Percentiles rank a stretch among this genome's conserved stretches.
These are phyloP conservation scores for Beta corolliflora DNA, from an alignment of 179 eudicot species.

Conservation along the genomic window DNA sequence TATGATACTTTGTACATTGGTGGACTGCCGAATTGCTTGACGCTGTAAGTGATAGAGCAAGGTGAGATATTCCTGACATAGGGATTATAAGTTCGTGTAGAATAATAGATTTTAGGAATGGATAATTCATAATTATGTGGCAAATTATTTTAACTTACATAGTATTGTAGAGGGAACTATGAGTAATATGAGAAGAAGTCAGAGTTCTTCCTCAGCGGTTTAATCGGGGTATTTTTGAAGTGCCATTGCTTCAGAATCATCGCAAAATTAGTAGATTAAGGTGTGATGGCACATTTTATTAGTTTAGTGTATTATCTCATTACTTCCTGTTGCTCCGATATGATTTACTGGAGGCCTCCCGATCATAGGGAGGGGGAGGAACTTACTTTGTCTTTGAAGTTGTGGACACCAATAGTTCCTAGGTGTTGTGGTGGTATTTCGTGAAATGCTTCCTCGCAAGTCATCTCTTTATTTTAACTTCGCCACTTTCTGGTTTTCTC, in stretches of 20 bases:
- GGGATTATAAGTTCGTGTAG: not conserved
- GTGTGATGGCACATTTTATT: not conserved
- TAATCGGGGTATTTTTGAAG: not conserved
- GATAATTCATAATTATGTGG: not conserved
- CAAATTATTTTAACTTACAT: not conserved
- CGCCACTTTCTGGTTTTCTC: not conserved
- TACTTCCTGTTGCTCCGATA: not conserved
- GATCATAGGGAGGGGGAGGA: too few species aligned
- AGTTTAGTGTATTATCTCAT: not conserved
- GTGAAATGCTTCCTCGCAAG: not conserved
- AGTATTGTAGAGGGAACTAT: not conserved
- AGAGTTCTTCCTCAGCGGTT: not conserved
- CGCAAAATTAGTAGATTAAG: not conserved
- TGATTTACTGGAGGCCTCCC: not conserved
- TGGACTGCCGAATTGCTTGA: not conserved
- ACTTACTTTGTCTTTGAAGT: not conserved
- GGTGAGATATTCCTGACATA: not conserved
- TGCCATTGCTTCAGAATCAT: not conserved
- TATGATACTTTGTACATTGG: slow-evolving; percentile 7
- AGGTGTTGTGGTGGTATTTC: not conserved
- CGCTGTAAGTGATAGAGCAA: not conserved
- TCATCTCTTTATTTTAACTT: not conserved
- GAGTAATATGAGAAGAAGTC: not conserved
- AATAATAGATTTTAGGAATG: not conserved
- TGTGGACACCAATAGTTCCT: not conserved